Percentiles rank a stretch among this genome's conserved stretches.
phyloP scores from a whole-genome alignment of 768 basidiomycete genomes.

The Amanita rubescens region DNA sequence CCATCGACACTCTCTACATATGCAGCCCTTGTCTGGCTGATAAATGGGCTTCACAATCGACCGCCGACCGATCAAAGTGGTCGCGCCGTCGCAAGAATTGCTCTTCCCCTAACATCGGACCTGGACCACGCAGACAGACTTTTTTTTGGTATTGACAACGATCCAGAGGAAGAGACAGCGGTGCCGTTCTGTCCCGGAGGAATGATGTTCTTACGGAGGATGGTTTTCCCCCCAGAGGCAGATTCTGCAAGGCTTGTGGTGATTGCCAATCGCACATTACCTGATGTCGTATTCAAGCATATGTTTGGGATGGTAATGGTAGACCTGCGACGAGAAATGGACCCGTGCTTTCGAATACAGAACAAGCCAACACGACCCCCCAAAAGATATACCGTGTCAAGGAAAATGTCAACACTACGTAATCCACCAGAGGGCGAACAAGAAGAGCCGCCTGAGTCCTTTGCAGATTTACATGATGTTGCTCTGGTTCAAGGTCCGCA shows the following conservation, averaged over 20 bases:
- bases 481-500: too few relatives aligned
- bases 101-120: not conserved
- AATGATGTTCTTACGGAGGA: not conserved
- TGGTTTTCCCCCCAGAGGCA: not conserved
- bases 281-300: not conserved
- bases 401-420: too few relatives aligned
- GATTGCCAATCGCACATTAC: not conserved
- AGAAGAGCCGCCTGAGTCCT: too few relatives aligned
- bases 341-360: not conserved
- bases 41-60: not conserved
- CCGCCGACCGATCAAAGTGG: not conserved
- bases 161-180: not conserved
- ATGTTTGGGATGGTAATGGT: not conserved
- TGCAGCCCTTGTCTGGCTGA: not conserved
- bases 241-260: not conserved
- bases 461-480: too few relatives aligned
- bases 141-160: not conserved
- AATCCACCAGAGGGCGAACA: too few relatives aligned
- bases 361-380: too few relatives aligned
- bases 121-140: not conserved
- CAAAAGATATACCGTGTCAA: too few relatives aligned
- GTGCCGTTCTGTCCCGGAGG: not conserved
- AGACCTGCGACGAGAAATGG: too few relatives aligned
- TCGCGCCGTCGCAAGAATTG: not conserved
- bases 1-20: not conserved